Base-by-base conservation (phyloP, 208 protist species). In the Crithidia expoeki region DNA sequence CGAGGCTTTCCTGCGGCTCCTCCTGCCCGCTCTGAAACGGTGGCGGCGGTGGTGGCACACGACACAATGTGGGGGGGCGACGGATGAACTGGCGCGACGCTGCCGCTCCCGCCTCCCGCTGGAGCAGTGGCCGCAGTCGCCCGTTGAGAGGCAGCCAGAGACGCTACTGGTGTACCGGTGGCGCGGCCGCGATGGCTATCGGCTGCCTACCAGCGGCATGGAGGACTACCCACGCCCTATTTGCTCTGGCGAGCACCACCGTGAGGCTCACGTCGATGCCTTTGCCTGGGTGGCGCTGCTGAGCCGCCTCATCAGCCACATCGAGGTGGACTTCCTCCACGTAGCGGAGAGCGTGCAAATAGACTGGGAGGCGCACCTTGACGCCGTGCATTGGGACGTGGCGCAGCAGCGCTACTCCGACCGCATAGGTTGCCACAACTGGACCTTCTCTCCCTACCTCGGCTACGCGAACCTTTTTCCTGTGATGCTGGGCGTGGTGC, bases 251-350 rank as follows among this genome's bases (percentile, higher is more conserved):
- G 74, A 87, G 66, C 78, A 88, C 34, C 57, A 71, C 40, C 52
- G 62, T n/a, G 90, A 93, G 74, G 84, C 81, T 9, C 87, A 95
- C 67, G 84, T 95, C 40, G 90, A 95, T 59, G 78, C 89, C 25
- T 93, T 95, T 68, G 63, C 87, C 34, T 95, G 90, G 88, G 70
- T 93, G 21, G 90, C 90, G 1, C 65, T 92, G 28, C 81, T 95
- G 23, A 90, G 81, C 72, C 64, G 58, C 23, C 64, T 85, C 36
- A 88, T 95, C 52, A 88, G 72, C 28, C 62, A 78, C 19, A 77
- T 95, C 14, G 85, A 95, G 72, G 59, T 62, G 10, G 47, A 74
- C 23, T 68, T 79, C 42, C 62, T 95, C 21, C 84, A 82, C 28
- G 27, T 80, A 19, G 19, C 70, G n/a, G 76, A 82, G 68, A 86